Base-by-base conservation (phyloP, 805 yeast genomes). In the Helenozyma rhizophorensis region DNA sequence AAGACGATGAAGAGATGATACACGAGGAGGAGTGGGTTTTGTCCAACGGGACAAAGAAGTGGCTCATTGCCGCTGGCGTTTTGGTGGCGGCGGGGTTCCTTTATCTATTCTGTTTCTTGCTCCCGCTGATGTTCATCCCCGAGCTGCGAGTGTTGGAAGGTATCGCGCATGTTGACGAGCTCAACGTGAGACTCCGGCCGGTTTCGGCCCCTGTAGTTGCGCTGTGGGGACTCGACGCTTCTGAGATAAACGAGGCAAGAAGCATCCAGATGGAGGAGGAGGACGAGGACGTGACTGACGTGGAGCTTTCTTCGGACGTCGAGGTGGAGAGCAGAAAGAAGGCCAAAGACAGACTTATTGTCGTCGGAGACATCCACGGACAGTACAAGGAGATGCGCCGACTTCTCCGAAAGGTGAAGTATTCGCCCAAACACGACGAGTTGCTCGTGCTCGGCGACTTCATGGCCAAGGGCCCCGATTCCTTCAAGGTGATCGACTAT, bases 321-420 rank as follows among this genome's bases (percentile, higher is more conserved):
- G 35, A 25, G 12, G 11, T 9, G 16, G 26, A 16, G 6, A 9
- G 34, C 4, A 12, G 15, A 9, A 30, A 15, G 57, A 51, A 15
- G 4, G 9, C 11, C n/a, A 38, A 30, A 8, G 67, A 66, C 25
- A 65, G 95, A 39, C 50, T 83, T 11, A 67, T 90, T 4, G 51
- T 87, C 28, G 68, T 89, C 16, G 97, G 97, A 4, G 97, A 89
- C 54, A 76, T 89, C 14, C 97, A 89, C 59, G 97, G 96, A 2
- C 78, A 80, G 45, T 76, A 68, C 47, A 58, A 65, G 6, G 76
- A 76, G 47, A 60, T 88, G 34, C 53, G 54, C 36, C 58, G 65
- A 30, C 62, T 90, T 25, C 58, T 89, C 34, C 47, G 64, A 7
- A 70, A 75, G 47, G 47, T 75, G 14, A 56, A 68, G 9, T 75